Evolutionary conservation across 768 basidiomycete genomes (phyloP).

Genomic region (Leccinum pellstonianum): DNA sequence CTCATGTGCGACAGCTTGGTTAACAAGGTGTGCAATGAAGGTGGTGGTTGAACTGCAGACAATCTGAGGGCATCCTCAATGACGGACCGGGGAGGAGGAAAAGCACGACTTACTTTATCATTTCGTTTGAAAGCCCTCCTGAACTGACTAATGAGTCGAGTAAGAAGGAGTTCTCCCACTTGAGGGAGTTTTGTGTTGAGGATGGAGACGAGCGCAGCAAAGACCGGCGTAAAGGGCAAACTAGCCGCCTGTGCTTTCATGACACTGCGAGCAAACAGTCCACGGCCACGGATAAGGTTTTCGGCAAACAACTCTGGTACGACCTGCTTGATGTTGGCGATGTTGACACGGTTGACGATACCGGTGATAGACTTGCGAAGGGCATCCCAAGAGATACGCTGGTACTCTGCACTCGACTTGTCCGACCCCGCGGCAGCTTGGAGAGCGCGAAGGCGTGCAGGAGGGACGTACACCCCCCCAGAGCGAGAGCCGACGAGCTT

Average conservation of each 20-base stretch:
- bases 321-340: constrained; percentile 92
- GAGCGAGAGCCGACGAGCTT: constrained; percentile 80
- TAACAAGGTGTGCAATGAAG: constrained; percentile 88
- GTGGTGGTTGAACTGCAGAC: constrained; percentile 92
- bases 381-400: constrained; percentile 96
- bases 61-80: constrained; percentile 49
- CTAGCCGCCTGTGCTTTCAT: constrained; percentile 99
- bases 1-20: constrained; percentile 92
- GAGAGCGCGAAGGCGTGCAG: constrained; percentile 87
- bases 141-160: constrained; percentile 92
- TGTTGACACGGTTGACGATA: constrained; percentile 99
- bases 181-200: constrained; percentile 97
- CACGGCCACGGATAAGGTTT: constrained; percentile 91
- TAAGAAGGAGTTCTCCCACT: constrained; percentile 89
- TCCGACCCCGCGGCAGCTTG: constrained; percentile 80
- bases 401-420: constrained; percentile 86
- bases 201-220: constrained; percentile 90
- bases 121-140: constrained; percentile 93
- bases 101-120: constrained; percentile 73
- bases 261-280: constrained; percentile 88
- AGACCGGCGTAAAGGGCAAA: constrained; percentile 96
- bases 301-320: constrained; percentile 90
- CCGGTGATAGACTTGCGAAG: constrained; percentile 96
- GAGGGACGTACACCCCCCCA: constrained; percentile 96
- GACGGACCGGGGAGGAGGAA: not conserved